Evolutionary conservation across 208 protist genomes (phyloP).

Genomic region (Leishmania gerbilli): DNA sequence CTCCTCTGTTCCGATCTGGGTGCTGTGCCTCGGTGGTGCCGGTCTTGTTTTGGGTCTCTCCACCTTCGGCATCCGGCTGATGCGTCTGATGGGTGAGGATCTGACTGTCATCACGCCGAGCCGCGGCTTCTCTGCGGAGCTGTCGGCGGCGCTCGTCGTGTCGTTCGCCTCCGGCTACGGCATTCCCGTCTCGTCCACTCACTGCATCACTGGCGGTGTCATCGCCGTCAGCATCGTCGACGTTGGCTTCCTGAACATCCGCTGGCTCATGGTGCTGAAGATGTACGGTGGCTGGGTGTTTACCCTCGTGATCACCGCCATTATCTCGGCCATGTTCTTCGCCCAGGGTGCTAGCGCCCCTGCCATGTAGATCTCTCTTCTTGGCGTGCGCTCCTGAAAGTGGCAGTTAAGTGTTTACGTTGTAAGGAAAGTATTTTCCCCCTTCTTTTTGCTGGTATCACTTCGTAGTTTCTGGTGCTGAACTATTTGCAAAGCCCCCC

Average conservation of each 20-base stretch:
- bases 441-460: neutral
- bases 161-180: conserved; percentile 67
- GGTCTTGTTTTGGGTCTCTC: conserved; percentile 62
- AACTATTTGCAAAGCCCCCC: neutral
- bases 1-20: conserved; percentile 49
- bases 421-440: neutral
- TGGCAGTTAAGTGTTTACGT: neutral
- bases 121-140: conserved; percentile 63
- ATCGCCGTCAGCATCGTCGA: conserved; percentile 74
- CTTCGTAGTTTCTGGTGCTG: neutral
- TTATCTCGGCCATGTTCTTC: conserved; percentile 58
- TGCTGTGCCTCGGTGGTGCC: conserved; percentile 58
- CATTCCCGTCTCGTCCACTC: conserved; percentile 89
- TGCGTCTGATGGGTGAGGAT: conserved; percentile 63
- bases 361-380: conserved; percentile 5
- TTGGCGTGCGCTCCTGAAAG: neutral
- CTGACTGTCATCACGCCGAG: conserved; percentile 71
- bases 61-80: conserved; percentile 62
- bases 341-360: conserved; percentile 61
- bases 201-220: conserved; percentile 85
- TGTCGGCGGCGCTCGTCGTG: conserved; percentile 63
- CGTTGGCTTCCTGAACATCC: conserved; percentile 49
- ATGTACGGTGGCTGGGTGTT: conserved; percentile 67
- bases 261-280: conserved; percentile 67
- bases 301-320: conserved; percentile 49